Base-by-base conservation (phyloP, 2,329 filamentous ascomycete species). In the Pyrenochaeta sp. region DNA sequence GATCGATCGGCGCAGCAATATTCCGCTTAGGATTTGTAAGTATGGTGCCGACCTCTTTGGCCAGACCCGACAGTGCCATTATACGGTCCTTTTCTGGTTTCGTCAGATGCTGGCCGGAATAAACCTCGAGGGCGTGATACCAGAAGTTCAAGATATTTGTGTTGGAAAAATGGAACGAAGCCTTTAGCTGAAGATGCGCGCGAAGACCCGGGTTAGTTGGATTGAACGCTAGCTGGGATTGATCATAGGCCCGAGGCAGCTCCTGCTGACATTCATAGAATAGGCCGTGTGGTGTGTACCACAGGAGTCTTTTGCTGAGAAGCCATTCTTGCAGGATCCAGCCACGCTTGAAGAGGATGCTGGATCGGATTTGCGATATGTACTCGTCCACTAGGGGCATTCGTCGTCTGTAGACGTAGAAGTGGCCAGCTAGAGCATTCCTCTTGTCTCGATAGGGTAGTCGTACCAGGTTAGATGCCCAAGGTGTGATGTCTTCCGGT, bases 261-360 rank as follows among this genome's bases (percentile, higher is more conserved):
- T 40, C 36, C 10, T 40, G 36, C 14, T 40, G 36, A 18, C 36
- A 40, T 10, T 40, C 36, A 10, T 12, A 40, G 36, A 40, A 40
- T 4, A 40, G 10, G 2, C 36, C 36, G 23, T 40, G 18, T 3
- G 36, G 36, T 10, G 36, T 40, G 20, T 40, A 40, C 36, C 36
- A 40, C 2, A 40, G 18, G 3, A 40, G 36, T 40, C 36, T 17
- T 12, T 40, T 40, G 18, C 36, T 40, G 17, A 40, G 36, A 4
- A 40, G 21, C 36, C 36, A 40, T 40, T 40, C 36, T 40, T 40
- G 36, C 9, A 40, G 18, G 20, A 40, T 40, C 36, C 36, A 40
- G 10, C 36, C 36, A 7, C 36, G 18, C 2, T 7, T 15, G 36
- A 40, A 40, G 11, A 40, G 36, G 14, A 23, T 40, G 20, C 36